Base-by-base conservation (phyloP, 2,329 filamentous ascomycete species). In the Pyrenophora graminea region DNA sequence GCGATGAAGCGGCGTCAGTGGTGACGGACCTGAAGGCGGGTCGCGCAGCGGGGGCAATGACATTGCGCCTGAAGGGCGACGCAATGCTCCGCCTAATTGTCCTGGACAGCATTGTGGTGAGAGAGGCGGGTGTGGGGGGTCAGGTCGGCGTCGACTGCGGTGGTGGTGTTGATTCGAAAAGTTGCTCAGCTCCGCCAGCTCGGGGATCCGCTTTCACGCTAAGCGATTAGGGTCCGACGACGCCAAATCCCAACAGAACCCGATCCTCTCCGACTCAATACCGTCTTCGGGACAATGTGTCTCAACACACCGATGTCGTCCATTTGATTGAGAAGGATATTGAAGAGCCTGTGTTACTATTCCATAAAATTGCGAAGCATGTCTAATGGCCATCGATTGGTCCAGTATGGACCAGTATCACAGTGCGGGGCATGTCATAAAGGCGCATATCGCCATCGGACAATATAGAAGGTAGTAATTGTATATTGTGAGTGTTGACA, bases 1-100 rank as follows among this genome's bases (percentile, higher is more conserved):
- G 90, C 69, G 91, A 87, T 69, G 89, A 93, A 64, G 94, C 94
- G 62, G 94, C 94, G 79, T 97, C 88, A 64, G 94, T 97, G 66
- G 94, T 99, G 71, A 99, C 94, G 66, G 85, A 85, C 74, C 93
- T 85, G 66, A 69, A 69, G 44, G 66, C 62, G 50, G 69, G 68
- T 52, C 70, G 66, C 45, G 68, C 66, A 40, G 62, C 58, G 48
- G 69, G 67, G 48, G 63, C 63, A 57, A 70, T 63, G 58, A 62
- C 67, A 67, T 67, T 72, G 66, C 72, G 72, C 56, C 72, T 61
- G 54, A 74, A 61, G 49, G 73, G 73, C 58, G 70, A 69, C 51
- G 66, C 70, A 67, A 73, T 67, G 63, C 64, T 71, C 60, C 67
- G 64, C 69, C 73, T 67, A 51, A 74, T 67, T 58, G 72, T 68